These are phyloP conservation scores for Silene vulgaris DNA, from an alignment of 179 eudicot species.

Conservation along the genomic window DNA sequence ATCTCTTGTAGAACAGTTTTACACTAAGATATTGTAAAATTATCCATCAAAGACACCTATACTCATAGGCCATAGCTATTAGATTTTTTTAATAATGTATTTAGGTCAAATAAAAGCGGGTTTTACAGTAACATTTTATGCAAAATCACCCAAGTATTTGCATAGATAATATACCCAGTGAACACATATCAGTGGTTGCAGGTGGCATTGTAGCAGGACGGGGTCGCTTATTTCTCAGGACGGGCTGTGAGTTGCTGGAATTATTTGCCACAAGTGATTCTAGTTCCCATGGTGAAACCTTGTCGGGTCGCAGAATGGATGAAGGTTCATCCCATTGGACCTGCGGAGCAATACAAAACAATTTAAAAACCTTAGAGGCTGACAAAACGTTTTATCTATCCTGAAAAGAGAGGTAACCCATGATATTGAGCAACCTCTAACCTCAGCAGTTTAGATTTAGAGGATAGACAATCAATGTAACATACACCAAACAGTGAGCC, in stretches of 20 bases:
- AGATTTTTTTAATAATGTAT: too few relatives aligned
- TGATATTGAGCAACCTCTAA: not conserved
- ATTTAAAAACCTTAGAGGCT: not conserved
- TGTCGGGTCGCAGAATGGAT: constrained; percentile 68
- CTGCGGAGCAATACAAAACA: constrained; percentile 30
- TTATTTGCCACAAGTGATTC: constrained; percentile 66
- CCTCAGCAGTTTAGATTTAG: not conserved
- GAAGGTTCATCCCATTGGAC: constrained; percentile 99
- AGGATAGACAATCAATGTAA: not conserved
- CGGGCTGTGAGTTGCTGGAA: constrained; percentile 51
- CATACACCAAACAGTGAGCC: not conserved
- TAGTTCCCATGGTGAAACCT: constrained; percentile 89
- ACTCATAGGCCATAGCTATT: not conserved
- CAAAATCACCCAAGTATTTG: not conserved
- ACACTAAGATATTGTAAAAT: not conserved
- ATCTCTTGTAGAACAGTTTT: not conserved
- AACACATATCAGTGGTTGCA: constrained; percentile 45
- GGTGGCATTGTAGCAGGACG: constrained; percentile 51
- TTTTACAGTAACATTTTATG: not conserved
- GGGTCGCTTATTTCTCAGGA: constrained; percentile 61
- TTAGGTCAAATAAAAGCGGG: not conserved
- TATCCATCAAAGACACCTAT: not conserved
- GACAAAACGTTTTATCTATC: not conserved
- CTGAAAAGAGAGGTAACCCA: not conserved
- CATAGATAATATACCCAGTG: constrained; percentile 40